A percentile compares a stretch with the other conserved stretches of the same genome.
These are phyloP conservation scores for Fusarium nanum DNA, from an alignment of 2,329 filamentous ascomycete species.

Conservation along the genomic window DNA sequence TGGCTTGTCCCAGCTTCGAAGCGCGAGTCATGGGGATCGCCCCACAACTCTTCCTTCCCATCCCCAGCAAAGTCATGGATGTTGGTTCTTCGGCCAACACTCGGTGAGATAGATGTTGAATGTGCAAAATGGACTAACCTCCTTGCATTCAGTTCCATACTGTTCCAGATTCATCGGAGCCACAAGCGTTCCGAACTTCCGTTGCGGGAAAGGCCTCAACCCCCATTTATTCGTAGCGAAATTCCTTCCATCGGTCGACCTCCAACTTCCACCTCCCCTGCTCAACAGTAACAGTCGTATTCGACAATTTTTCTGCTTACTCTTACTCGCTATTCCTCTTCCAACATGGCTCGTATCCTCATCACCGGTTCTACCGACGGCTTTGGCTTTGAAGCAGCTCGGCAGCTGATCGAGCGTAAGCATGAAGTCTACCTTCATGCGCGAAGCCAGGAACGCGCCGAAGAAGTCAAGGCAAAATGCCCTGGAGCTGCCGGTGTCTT, in stretches of 20 bases:
- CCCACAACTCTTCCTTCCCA: not conserved
- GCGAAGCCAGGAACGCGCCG: conserved; percentile 34
- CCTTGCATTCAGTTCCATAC: not conserved
- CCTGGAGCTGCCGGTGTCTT: conserved; percentile 36
- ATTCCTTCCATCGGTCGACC: not conserved
- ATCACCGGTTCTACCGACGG: conserved; percentile 44
- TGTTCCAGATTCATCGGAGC: not conserved
- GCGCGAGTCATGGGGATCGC: too few species aligned
- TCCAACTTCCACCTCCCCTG: not conserved
- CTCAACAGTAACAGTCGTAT: not conserved
- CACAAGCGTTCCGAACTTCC: not conserved
- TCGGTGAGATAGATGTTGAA: not conserved
- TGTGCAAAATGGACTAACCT: not conserved
- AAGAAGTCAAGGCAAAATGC: conserved; percentile 21
- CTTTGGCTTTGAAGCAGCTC: conserved; percentile 40
- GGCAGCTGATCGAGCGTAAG: conserved; percentile 39
- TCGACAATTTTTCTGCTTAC: not conserved
- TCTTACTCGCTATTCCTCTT: not conserved
- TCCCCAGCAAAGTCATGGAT: not conserved
- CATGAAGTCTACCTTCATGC: conserved; percentile 43
- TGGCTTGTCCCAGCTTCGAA: too few species aligned
- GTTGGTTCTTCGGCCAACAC: not conserved
- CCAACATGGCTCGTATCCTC: conserved; percentile 39
- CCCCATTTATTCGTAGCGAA: not conserved
- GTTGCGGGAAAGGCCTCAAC: not conserved